These are phyloP conservation scores for Heteromeles arbutifolia DNA, from an alignment of 306 rosid genomes.

Conservation along the genomic window DNA sequence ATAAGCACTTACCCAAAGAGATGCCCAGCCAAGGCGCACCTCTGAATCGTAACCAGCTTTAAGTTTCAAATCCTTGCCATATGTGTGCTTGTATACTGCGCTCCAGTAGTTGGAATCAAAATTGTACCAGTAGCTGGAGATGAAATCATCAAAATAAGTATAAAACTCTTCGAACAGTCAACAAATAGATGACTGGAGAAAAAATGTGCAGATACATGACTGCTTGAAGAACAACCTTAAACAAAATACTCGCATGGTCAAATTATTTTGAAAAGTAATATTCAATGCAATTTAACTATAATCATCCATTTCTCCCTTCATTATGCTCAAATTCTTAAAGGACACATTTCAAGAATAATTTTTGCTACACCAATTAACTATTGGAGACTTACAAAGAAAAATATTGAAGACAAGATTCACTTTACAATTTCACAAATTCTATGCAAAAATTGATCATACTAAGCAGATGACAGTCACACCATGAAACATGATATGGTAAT, in stretches of 20 bases:
- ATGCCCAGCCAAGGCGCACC: constrained; percentile 96
- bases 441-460: neutral
- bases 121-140: constrained; percentile 83
- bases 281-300: neutral
- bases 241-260: neutral
- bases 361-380: neutral
- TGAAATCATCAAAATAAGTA: constrained; percentile 3
- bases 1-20: constrained; percentile 85
- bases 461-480: neutral
- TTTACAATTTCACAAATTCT: neutral
- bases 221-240: neutral
- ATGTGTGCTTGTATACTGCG: constrained; percentile 84
- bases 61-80: constrained; percentile 78
- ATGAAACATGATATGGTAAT: neutral
- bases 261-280: neutral
- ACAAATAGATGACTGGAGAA: neutral
- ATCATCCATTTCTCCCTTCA: neutral
- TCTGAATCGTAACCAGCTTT: constrained; percentile 96
- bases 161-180: neutral
- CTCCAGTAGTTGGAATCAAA: constrained; percentile 88
- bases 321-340: neutral
- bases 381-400: neutral
- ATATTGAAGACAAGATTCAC: neutral
- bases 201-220: neutral
- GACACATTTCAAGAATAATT: neutral